These are phyloP conservation scores for Athelia psychrophila DNA, from an alignment of 1,284 basidiomycete genomes.

Conservation along the genomic window DNA sequence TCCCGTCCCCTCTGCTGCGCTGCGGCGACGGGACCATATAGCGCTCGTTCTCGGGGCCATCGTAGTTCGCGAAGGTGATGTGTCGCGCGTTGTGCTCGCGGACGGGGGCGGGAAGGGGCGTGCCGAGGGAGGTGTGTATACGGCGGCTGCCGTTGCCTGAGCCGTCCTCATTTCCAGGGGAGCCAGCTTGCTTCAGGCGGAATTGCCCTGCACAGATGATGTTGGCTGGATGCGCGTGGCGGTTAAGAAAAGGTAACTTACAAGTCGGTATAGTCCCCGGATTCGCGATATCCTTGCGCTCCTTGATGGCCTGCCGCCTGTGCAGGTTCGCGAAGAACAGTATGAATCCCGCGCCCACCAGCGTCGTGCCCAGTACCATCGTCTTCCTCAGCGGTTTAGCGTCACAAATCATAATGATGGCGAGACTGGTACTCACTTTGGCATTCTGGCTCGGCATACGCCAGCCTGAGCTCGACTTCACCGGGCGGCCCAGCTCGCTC, in stretches of 20 bases:
- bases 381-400: too few relatives aligned
- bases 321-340: constrained; percentile 7
- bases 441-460: too few relatives aligned
- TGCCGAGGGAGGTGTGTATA: not conserved
- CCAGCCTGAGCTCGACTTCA: too few relatives aligned
- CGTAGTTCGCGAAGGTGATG: not conserved
- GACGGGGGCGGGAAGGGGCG: not conserved
- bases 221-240: not conserved
- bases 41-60: not conserved
- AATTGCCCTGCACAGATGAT: not conserved
- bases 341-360: constrained; percentile 1
- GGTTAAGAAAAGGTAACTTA: not conserved
- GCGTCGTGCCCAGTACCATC: constrained; percentile 3
- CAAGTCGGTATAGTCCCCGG: constrained; percentile 2
- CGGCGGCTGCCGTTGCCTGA: not conserved
- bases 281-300: not conserved
- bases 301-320: constrained; percentile 3
- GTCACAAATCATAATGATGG: too few relatives aligned
- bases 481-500: too few relatives aligned
- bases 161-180: not conserved
- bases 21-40: constrained; percentile 3
- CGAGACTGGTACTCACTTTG: too few relatives aligned
- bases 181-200: constrained; percentile 2
- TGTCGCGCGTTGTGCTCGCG: constrained; percentile 1
- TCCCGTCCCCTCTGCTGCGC: not conserved